Evolutionary conservation across 495 filamentous ascomycete genomes (phyloP), one percentile per base, ranked within the genome.

Genomic region (Monascus purpureus): DNA sequence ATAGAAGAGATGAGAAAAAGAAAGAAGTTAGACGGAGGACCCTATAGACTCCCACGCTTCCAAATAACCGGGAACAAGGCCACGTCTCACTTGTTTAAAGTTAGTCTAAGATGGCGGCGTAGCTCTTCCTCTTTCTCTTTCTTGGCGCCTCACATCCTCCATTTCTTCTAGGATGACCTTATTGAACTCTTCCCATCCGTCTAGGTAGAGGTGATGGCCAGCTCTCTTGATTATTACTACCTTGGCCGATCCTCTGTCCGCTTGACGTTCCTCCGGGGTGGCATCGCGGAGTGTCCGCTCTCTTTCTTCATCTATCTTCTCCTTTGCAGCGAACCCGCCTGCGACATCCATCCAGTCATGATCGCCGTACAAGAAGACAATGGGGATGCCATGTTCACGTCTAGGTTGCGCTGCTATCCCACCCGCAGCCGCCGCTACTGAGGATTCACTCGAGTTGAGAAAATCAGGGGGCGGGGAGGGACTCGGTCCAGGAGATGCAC

Each of bases 301-400:
- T 37, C 69, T 70, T 38, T 77, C 73, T 38, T 82, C 70, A 38
- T 77, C 73, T 9, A 95, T 65, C 59, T 82, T 90, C 55, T 83
- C 67, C 45, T 79, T 71, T 0, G 87, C 75, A 0, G 82, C 84
- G 38, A 71, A 77, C 1, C 90, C 90, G 11, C 88, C 92, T 0
- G 71, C 70, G 8, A 88, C 73, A 43, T 96, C 92, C 90, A 97
- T 96, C 90, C 90, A 97, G 61, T 97, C 90, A 45, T 86, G 73
- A 45, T 93, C 85, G 34, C 90, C 90, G 46, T 97, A 97, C 77
- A 95, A 82, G 45, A 96, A 70, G 8, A 95, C 70, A 18, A 94
- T 64, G 0, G 90, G 90, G 32, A 85, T 62, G 3, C 87, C 88
- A 2, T 68, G 79, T 46, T 93, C 84, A 6, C 70, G 61, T 26